These are phyloP conservation scores for Babjeviella inositovora DNA, from an alignment of 805 yeast genomes.

Conservation along the genomic window DNA sequence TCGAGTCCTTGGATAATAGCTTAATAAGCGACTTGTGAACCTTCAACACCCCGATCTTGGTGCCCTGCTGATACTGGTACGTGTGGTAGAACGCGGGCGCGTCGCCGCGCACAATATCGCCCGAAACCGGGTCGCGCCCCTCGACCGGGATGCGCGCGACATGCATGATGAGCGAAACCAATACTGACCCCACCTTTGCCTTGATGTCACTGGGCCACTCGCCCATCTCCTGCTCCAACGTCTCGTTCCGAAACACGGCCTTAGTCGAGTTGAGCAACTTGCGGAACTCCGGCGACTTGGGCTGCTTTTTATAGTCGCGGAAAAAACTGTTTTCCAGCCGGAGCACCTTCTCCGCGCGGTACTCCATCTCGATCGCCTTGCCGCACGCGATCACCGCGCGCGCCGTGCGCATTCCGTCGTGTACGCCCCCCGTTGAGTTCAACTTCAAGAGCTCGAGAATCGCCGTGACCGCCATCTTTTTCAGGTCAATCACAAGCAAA, in stretches of 20 bases:
- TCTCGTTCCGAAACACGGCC: too few relatives aligned
- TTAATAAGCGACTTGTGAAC: constrained; percentile 55
- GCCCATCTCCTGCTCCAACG: too few relatives aligned
- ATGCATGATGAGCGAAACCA: constrained; percentile 60
- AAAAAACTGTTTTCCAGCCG: constrained; percentile 38
- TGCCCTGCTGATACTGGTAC: constrained; percentile 68
- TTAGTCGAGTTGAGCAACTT: constrained; percentile 20
- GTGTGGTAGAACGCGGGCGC: constrained; percentile 89
- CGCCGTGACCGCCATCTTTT: constrained; percentile 70
- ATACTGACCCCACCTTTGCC: constrained; percentile 70
- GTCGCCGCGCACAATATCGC: constrained; percentile 43
- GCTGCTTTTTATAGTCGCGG: constrained; percentile 32
- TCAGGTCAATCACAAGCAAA: constrained; percentile 54
- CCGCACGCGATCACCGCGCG: constrained; percentile 74
- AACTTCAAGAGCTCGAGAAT: constrained; percentile 68
- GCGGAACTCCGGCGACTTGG: constrained; percentile 23
- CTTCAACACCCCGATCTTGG: constrained; percentile 66
- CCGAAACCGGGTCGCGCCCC: constrained; percentile 72
- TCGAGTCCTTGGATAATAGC: constrained; percentile 49
- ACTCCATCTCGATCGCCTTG: constrained; percentile 72
- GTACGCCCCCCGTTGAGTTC: constrained; percentile 58
- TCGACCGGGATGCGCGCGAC: constrained; percentile 71
- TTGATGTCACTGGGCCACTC: constrained; percentile 38
- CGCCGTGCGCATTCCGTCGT: constrained; percentile 74
- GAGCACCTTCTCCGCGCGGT: constrained; percentile 50